A percentile compares a stretch with the other conserved stretches of the same genome.
phyloP scores from a whole-genome alignment of 148 eudicot species.

The Fagopyrum tataricum region DNA sequence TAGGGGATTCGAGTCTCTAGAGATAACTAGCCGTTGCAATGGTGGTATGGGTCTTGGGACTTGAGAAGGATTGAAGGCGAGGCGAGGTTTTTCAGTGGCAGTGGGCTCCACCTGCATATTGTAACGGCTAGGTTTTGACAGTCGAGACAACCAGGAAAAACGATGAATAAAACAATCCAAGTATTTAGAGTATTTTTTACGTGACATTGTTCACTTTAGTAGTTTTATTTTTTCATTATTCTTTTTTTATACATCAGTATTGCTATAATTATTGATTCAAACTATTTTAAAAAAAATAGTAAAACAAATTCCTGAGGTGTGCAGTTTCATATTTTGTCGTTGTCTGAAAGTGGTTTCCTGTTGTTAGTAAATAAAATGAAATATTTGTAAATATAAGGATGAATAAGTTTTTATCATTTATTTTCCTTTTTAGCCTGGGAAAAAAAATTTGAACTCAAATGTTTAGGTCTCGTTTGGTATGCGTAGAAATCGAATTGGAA shows the following conservation, averaged over 20 bases:
- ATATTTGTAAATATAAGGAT: too few relatives aligned
- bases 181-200: neutral
- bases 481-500: too few relatives aligned
- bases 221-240: neutral
- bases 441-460: too few relatives aligned
- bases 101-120: neutral
- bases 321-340: neutral
- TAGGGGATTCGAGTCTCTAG: too few relatives aligned
- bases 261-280: neutral
- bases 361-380: neutral
- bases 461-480: too few relatives aligned
- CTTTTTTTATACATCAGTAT: neutral
- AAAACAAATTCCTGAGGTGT: neutral
- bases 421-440: too few relatives aligned
- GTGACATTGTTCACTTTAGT: neutral
- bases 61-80: neutral
- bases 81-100: neutral
- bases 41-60: neutral
- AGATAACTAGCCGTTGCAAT: constrained; percentile 9
- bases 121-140: constrained; percentile 7
- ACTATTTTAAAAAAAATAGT: neutral
- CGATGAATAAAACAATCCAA: constrained; percentile 1
- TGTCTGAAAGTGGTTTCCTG: neutral
- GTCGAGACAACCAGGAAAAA: neutral
- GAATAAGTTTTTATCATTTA: too few relatives aligned